These are phyloP conservation scores for Candida sanyaensis DNA, from an alignment of 1,139 yeast species.

Conservation along the genomic window DNA sequence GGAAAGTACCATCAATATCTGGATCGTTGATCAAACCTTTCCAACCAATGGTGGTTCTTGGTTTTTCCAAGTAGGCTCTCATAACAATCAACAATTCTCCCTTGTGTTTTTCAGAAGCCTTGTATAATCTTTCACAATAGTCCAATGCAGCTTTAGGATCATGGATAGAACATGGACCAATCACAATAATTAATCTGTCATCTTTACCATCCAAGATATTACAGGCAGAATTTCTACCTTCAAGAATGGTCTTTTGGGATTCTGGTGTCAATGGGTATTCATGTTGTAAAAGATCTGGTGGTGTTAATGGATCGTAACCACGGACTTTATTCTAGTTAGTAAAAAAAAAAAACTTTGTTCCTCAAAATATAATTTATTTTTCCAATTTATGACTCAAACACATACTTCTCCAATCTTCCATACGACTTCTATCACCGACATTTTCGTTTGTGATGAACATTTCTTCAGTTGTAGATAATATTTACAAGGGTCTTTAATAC, in stretches of 20 bases:
- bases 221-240: slow-evolving; percentile 76
- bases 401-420: slow-evolving; percentile 90
- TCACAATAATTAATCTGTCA: slow-evolving; percentile 84
- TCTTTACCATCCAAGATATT: slow-evolving; percentile 71
- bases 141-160: slow-evolving; percentile 89
- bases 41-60: slow-evolving; percentile 99
- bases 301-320: slow-evolving; percentile 88
- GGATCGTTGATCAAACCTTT: slow-evolving; percentile 98
- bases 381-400: slow-evolving; percentile 11
- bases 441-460: slow-evolving; percentile 86
- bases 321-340: slow-evolving; percentile 23
- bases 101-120: slow-evolving; percentile 65
- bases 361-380: too few relatives aligned
- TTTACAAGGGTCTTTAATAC: slow-evolving; percentile 1
- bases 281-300: slow-evolving; percentile 82
- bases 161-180: slow-evolving; percentile 94
- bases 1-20: slow-evolving; percentile 87
- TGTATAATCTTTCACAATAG: slow-evolving; percentile 72
- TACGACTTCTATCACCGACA: slow-evolving; percentile 76
- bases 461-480: not conserved
- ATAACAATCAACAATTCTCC: slow-evolving; percentile 81
- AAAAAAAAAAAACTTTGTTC: not conserved
- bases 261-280: slow-evolving; percentile 70
- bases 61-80: slow-evolving; percentile 98
- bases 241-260: slow-evolving; percentile 67